Evolutionary conservation across 2,329 filamentous ascomycete genomes (phyloP), one percentile per base, ranked within the genome.

Genomic region (Neofusicoccum umdonicola): DNA sequence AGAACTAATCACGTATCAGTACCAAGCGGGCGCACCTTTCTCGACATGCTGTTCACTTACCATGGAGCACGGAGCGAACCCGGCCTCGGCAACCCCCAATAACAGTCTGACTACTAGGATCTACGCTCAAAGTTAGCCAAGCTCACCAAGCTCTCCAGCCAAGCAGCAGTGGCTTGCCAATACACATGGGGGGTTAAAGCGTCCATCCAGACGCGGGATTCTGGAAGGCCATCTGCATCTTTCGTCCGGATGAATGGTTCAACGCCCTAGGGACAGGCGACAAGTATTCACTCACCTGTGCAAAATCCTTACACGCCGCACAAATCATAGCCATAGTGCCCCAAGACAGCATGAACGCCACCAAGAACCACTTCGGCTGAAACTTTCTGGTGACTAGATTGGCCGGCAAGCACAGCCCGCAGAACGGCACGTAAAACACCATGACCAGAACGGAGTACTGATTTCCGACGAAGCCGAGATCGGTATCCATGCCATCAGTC

Each of bases 391-490:
- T 62, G 2, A 66, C 35, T n/a, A 66, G 50, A 7, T 62, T 66
- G 12, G 58, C 57, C 3, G 64, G 64, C 13, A 66, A 27, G 42
- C 58, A 62, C 12, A 66, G 31, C 4, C 47, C 35, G 41, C 69
- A 68, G 57, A 74, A 74, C 0, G 76, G 73, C 12, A 77, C 67
- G 64, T 75, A 75, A 66, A 77, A 77, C 12, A 77, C 66, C 1
- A 76, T 65, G 35, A 77, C 65, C 13, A 77, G 65, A 1, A 74
- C 66, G 13, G 71, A 74, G 62, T 72, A 77, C 57, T 76, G 70
- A 50, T 75, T 71, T 3, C 70, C 71, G 0, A 66, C 66, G 31
- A 76, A 71, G 13, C 70, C 68, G 3, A 75, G 66, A 34, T 74
- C 72, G 22, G 64, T 68, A 37, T 73, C 71, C 9, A 76, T 62